Percentiles rank a stretch among this genome's conserved stretches.
Evolutionary conservation across 2,329 filamentous ascomycete genomes (phyloP).

Genomic region (Coleophoma cylindrospora): DNA sequence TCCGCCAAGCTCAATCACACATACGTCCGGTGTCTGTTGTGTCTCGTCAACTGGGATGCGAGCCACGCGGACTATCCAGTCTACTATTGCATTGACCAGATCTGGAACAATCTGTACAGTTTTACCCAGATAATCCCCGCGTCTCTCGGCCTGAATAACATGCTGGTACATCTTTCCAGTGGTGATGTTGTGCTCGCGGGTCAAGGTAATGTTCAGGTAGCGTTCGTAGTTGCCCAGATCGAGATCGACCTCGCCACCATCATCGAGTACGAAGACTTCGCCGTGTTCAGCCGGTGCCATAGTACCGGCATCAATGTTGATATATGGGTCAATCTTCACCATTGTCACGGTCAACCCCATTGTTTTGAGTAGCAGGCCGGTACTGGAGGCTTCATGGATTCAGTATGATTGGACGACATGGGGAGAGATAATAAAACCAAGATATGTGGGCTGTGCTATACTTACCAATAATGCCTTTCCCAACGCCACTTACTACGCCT

Average conservation of each 20-base stretch:
- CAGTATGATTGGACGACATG: background rate
- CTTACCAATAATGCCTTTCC: slow-evolving; percentile 64
- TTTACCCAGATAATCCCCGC: slow-evolving; percentile 74
- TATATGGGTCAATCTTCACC: background rate
- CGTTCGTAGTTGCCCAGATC: slow-evolving; percentile 74
- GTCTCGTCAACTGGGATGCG: slow-evolving; percentile 83
- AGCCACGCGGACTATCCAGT: slow-evolving; percentile 86
- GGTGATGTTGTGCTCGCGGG: slow-evolving; percentile 89
- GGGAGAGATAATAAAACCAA: background rate
- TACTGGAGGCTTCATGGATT: slow-evolving; percentile 53
- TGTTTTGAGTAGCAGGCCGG: slow-evolving; percentile 75
- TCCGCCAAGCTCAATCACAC: slow-evolving; percentile 69
- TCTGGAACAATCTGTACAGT: slow-evolving; percentile 92
- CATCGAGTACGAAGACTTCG: slow-evolving; percentile 83
- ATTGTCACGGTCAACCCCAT: slow-evolving; percentile 38
- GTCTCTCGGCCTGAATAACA: slow-evolving; percentile 69
- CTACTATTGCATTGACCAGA: slow-evolving; percentile 84
- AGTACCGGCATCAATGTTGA: slow-evolving; percentile 54
- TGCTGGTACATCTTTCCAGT: slow-evolving; percentile 93
- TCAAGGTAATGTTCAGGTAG: slow-evolving; percentile 74
- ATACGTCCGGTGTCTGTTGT: slow-evolving; percentile 79
- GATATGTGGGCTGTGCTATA: slow-evolving; percentile 2
- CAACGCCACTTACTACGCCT: slow-evolving; percentile 51
- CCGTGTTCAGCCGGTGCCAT: slow-evolving; percentile 57
- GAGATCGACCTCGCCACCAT: slow-evolving; percentile 73